A percentile compares a stretch with the other conserved stretches of the same genome.
Evolutionary conservation across 495 filamentous ascomycete species (phyloP).

Genomic region (Hypoxylon cercidicola): DNA sequence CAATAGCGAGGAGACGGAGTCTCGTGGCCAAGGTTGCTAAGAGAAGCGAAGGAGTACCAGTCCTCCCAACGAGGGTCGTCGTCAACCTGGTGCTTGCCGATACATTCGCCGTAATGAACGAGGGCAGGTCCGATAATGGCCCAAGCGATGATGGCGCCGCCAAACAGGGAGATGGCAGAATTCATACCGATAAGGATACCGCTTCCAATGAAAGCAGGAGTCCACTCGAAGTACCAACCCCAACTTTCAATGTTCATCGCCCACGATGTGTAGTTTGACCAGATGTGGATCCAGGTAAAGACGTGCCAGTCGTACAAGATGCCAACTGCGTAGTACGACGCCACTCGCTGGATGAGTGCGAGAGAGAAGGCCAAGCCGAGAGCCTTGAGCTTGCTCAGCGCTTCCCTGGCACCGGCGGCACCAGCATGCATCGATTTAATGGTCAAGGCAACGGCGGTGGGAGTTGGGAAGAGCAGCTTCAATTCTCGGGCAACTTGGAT

Average conservation of each 20-base stretch:
- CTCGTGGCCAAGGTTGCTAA: conserved; percentile 57
- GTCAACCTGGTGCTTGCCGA: conserved; percentile 54
- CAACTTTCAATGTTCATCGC: conserved; percentile 71
- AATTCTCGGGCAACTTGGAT: conserved; percentile 71
- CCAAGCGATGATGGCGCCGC: conserved; percentile 69
- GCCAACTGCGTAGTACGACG: conserved; percentile 69
- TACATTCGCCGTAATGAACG: conserved; percentile 63
- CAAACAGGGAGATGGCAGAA: conserved; percentile 70
- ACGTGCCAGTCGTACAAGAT: conserved; percentile 75
- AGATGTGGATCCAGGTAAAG: conserved; percentile 72
- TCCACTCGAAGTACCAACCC: conserved; percentile 73
- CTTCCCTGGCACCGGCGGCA: conserved; percentile 60
- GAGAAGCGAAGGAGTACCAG: conserved; percentile 61
- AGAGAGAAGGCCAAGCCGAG: conserved; percentile 61
- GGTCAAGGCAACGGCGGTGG: conserved; percentile 70
- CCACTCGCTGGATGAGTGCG: conserved; percentile 65
- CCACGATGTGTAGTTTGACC: conserved; percentile 55
- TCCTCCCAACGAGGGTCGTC: conserved; percentile 63
- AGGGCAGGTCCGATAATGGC: conserved; percentile 71
- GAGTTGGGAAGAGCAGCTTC: conserved; percentile 71
- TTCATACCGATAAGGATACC: conserved; percentile 75
- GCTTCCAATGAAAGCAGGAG: conserved; percentile 73
- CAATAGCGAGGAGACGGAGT: conserved; percentile 70
- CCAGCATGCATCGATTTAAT: conserved; percentile 73
- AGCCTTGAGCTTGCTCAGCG: conserved; percentile 68